These are phyloP conservation scores for Colletotrichum plurivorum DNA, from an alignment of 2,329 filamentous ascomycete species.

Conservation along the genomic window DNA sequence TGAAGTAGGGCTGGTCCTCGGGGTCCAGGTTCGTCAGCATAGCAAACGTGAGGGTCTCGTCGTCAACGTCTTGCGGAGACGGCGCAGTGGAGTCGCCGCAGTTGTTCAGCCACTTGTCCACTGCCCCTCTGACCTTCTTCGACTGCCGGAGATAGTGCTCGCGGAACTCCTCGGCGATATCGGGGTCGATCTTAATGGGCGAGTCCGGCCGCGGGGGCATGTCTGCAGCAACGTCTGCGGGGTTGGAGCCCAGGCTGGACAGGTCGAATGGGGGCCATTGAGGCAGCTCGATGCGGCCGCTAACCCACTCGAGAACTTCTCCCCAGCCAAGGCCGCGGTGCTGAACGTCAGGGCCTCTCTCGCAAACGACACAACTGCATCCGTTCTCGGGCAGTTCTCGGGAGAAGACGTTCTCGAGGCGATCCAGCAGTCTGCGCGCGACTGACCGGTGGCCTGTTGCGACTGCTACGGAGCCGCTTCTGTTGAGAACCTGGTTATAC, in stretches of 20 bases:
- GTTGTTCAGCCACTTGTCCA: conserved; percentile 89
- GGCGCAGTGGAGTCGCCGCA: conserved; percentile 82
- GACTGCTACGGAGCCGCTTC: conserved; percentile 91
- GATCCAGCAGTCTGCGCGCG: conserved; percentile 89
- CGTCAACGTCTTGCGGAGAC: conserved; percentile 90
- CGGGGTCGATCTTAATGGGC: conserved; percentile 85
- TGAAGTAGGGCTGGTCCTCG: conserved; percentile 84
- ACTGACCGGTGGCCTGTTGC: conserved; percentile 96
- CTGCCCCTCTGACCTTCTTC: conserved; percentile 91
- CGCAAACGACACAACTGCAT: conserved; percentile 90
- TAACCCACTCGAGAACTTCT: conserved; percentile 93
- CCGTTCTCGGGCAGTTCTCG: conserved; percentile 89
- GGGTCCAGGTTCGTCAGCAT: conserved; percentile 89
- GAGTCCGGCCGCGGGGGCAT: conserved; percentile 70
- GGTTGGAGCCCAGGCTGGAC: conserved; percentile 71
- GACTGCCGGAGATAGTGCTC: conserved; percentile 94
- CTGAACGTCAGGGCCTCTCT: conserved; percentile 67
- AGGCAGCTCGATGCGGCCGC: conserved; percentile 87
- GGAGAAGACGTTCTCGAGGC: conserved; percentile 94
- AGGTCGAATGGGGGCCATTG: conserved; percentile 91
- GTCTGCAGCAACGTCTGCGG: conserved; percentile 73
- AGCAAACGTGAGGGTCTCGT: conserved; percentile 93
- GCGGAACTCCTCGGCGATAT: conserved; percentile 93
- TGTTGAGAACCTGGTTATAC: conserved; percentile 84
- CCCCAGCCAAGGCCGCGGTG: conserved; percentile 90